A percentile compares a stretch with the other conserved stretches of the same genome.
These are phyloP conservation scores for Exsudoporus frostii DNA, from an alignment of 768 basidiomycete genomes.

Conservation along the genomic window DNA sequence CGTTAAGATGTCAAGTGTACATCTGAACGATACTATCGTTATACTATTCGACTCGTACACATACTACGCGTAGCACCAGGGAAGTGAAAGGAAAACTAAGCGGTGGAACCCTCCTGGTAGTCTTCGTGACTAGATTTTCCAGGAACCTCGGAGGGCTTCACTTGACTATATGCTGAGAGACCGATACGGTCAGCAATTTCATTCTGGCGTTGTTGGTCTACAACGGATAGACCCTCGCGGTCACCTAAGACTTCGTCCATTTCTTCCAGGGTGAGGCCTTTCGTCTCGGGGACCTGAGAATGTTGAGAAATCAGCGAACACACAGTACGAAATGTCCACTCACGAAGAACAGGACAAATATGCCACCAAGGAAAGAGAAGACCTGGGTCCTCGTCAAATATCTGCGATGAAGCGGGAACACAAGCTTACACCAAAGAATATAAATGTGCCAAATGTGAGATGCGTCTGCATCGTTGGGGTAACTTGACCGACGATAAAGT, in stretches of 20 bases:
- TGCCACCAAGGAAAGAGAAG: conserved; percentile 64
- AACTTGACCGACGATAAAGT: conserved; percentile 55
- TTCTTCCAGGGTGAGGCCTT: conserved; percentile 70
- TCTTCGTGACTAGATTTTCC: conserved; percentile 18
- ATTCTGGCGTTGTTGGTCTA: conserved; percentile 49
- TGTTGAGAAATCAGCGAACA: neutral
- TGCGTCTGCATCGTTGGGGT: conserved; percentile 71
- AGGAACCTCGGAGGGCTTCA: conserved; percentile 11
- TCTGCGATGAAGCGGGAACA: neutral
- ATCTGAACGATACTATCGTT: neutral
- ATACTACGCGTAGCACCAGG: neutral
- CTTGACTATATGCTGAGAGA: conserved; percentile 37
- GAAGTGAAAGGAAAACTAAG: neutral
- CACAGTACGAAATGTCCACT: conserved; percentile 19
- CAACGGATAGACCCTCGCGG: conserved; percentile 46
- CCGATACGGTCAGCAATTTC: conserved; percentile 64
- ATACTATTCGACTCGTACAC: neutral
- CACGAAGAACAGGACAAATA: conserved; percentile 65
- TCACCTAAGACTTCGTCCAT: conserved; percentile 78
- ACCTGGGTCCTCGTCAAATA: conserved; percentile 32
- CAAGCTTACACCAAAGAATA: conserved; percentile 65
- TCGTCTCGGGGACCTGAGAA: conserved; percentile 64
- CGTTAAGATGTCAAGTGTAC: neutral
- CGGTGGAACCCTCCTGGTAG: neutral
- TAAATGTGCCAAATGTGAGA: conserved; percentile 67